These are phyloP conservation scores for Heracleum sosnowskyi DNA, from an alignment of 129 eudicot genomes.

Conservation along the genomic window DNA sequence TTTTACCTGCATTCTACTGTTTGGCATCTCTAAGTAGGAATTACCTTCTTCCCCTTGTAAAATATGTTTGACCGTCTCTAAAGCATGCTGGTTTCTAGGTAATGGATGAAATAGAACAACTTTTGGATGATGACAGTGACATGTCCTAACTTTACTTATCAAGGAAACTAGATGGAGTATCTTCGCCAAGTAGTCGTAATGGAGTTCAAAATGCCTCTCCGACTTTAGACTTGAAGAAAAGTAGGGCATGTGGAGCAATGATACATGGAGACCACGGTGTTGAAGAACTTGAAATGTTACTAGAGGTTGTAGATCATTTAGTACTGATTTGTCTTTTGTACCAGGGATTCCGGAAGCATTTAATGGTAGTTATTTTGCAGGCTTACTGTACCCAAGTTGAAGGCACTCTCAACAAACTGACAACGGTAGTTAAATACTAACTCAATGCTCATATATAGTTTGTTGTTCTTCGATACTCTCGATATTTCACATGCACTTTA, in stretches of 20 bases:
- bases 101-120: constrained; percentile 89
- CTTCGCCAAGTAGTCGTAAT: constrained; percentile 39
- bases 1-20: background rate
- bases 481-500: background rate
- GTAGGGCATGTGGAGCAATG: constrained; percentile 71
- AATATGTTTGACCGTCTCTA: background rate
- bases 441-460: background rate
- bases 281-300: constrained; percentile 93
- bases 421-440: constrained; percentile 25
- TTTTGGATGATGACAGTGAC: constrained; percentile 87
- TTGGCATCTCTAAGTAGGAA: background rate
- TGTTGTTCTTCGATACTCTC: background rate
- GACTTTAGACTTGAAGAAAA: constrained; percentile 65
- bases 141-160: constrained; percentile 93
- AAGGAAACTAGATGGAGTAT: constrained; percentile 47
- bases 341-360: background rate
- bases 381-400: constrained; percentile 48
- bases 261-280: constrained; percentile 74
- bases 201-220: constrained; percentile 70
- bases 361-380: constrained; percentile 21
- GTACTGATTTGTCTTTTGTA: background rate
- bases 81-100: constrained; percentile 35
- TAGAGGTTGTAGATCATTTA: constrained; percentile 45
- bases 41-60: background rate
- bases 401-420: constrained; percentile 43